Evolutionary conservation across 768 basidiomycete genomes (phyloP), one percentile per base, ranked within the genome.

Genomic region (Neoboletus subvelutipes): DNA sequence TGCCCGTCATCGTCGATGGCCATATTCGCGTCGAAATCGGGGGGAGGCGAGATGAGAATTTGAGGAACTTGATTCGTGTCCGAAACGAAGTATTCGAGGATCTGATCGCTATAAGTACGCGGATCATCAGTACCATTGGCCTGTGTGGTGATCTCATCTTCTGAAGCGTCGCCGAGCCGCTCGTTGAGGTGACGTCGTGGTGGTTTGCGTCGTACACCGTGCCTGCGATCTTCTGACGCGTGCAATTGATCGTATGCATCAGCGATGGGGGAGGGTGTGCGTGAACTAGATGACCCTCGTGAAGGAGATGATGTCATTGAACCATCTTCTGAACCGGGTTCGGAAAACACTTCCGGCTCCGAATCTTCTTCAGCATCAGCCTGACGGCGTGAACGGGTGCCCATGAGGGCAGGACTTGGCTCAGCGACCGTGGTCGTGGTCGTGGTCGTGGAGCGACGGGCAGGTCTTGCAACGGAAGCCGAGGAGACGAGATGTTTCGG

Each of bases 1-100:
- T 99, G 97, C 0, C 93, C 94, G 68, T 99, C 97, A 60, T 98
- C 97, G 75, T 99, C 97, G 59, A 99, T 98, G 34, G 88, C 86
- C 78, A 94, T 90, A 66, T 98, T 94, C 13, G 97, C 86, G 71
- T 98, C 94, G 70, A 97, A 95, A 73, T 97, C 91, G 40, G 82
- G 68, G 6, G 96, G 94, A 17, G 94, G 97, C 40, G 81, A 82
- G 58, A 96, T 86, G 63, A 99, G 86, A 55, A 97, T 77, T 24
- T 83, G 80, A 10, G 97, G 97, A 31, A 95, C 86, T 67, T 93
- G 90, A 59, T 90, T 89, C 40, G 94, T 91, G 73, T 99, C 97
- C 45, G 96, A 96, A 63, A 99, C 94, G 73, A 98, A 99, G 76
- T 97, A 98, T 76, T 98, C 96, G 64, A 99, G 80, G 57, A 99